phyloP scores from a whole-genome alignment of 192 early-diverging fungal species.

The Podila epigama region DNA sequence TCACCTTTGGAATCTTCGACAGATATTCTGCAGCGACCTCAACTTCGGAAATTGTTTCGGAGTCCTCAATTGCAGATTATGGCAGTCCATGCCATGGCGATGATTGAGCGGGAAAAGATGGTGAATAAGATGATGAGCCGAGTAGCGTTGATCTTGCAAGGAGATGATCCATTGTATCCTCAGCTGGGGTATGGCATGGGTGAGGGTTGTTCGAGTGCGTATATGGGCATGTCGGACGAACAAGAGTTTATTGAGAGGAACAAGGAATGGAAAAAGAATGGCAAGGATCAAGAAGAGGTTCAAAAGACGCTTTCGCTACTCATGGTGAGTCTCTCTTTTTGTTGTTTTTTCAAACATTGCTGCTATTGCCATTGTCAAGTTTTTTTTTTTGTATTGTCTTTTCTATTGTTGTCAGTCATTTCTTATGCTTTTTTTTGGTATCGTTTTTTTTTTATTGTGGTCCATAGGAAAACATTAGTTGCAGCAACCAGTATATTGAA shows the following conservation, averaged over 20 bases:
- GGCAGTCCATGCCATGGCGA: conserved; percentile 62
- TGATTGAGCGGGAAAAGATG: conserved; percentile 69
- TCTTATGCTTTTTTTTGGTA: not conserved
- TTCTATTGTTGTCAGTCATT: too few relatives aligned
- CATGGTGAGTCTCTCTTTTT: conserved; percentile 23
- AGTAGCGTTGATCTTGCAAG: conserved; percentile 59
- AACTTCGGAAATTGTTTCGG: conserved; percentile 61
- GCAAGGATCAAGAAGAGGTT: conserved; percentile 35
- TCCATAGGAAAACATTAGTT: conserved; percentile 64
- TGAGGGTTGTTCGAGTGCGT: conserved; percentile 31
- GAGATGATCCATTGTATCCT: conserved; percentile 69
- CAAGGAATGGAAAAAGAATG: conserved; percentile 41
- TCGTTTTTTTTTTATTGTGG: conserved; percentile 3
- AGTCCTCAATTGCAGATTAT: conserved; percentile 61
- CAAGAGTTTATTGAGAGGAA: conserved; percentile 22
- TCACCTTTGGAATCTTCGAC: conserved; percentile 62
- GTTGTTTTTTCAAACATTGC: not conserved
- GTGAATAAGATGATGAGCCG: conserved; percentile 66
- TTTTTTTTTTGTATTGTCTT: not conserved
- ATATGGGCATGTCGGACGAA: conserved; percentile 35
- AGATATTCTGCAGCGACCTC: conserved; percentile 56
- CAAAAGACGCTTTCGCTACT: conserved; percentile 37
- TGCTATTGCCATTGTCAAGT: too few relatives aligned
- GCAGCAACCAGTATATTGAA: conserved; percentile 64
- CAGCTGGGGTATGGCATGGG: conserved; percentile 60